phyloP scores from a whole-genome alignment of 345 rosid genomes.

The Aquilaria malaccensis region DNA sequence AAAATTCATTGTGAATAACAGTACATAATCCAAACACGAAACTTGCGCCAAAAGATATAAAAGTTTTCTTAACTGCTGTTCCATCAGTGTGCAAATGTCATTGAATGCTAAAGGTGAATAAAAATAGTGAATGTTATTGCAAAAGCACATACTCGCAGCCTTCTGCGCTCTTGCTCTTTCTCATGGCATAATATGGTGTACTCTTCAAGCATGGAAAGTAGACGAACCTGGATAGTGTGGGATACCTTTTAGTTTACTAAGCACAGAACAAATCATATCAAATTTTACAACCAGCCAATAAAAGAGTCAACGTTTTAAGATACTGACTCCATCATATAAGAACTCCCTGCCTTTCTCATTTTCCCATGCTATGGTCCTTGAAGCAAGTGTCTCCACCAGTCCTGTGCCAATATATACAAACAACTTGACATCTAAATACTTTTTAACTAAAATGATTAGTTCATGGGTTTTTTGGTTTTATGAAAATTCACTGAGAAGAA shows the following conservation, averaged over 20 bases:
- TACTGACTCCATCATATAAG: slow-evolving; percentile 87
- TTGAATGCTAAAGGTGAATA: slow-evolving; percentile 3
- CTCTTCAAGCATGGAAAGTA: slow-evolving; percentile 91
- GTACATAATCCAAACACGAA: background rate
- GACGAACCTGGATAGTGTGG: slow-evolving; percentile 47
- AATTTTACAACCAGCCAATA: background rate
- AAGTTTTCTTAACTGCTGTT: background rate
- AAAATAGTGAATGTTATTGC: background rate
- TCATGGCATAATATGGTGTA: slow-evolving; percentile 68
- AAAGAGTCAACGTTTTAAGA: background rate
- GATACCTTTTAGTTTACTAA: slow-evolving; percentile 1
- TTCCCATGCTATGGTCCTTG: slow-evolving; percentile 88
- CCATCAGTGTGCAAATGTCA: background rate
- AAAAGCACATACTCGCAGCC: slow-evolving; percentile 52
- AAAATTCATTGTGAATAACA: slow-evolving; percentile 1
- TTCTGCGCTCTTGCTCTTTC: slow-evolving; percentile 91
- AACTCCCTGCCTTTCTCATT: slow-evolving; percentile 71
- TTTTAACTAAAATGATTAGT: background rate
- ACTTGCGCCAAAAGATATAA: background rate
- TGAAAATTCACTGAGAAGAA: background rate
- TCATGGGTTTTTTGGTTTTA: background rate
- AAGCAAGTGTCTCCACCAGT: slow-evolving; percentile 82
- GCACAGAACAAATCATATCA: background rate
- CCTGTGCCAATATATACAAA: slow-evolving; percentile 32
- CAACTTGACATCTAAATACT: slow-evolving; percentile 3